A percentile compares a stretch with the other conserved stretches of the same genome.
Conservation (phyloP, 164 flowering plant species). For the Litsea cubeba region DNA sequence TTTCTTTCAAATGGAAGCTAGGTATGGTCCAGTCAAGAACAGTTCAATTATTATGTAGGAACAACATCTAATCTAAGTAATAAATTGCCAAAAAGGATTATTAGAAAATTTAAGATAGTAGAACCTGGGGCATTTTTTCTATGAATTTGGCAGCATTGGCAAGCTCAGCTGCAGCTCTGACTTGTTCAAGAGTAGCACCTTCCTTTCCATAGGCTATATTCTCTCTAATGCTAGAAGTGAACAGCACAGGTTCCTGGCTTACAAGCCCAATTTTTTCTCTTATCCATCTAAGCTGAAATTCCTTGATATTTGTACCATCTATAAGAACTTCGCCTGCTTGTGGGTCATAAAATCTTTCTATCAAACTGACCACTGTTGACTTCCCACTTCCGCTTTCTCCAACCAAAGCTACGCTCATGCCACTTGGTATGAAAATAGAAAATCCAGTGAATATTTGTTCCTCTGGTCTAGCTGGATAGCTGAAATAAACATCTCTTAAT, state of each 20-base stretch:
- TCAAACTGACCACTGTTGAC: slow-evolving; percentile 49
- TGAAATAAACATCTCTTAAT: slow-evolving; percentile 35
- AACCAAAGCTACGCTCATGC: slow-evolving; percentile 52
- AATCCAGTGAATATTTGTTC: slow-evolving; percentile 40
- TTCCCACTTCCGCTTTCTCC: slow-evolving; percentile 63
- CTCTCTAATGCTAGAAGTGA: slow-evolving; percentile 41
- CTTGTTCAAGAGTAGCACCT: slow-evolving; percentile 43
- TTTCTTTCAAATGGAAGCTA: too few relatives aligned
- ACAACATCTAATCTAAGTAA: too few relatives aligned
- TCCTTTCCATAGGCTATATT: slow-evolving; percentile 50
- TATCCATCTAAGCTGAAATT: slow-evolving; percentile 47
- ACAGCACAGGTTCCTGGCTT: slow-evolving; percentile 53
- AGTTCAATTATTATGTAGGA: too few relatives aligned
- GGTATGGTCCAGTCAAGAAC: too few relatives aligned
- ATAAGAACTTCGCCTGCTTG: slow-evolving; percentile 44
- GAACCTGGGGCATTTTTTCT: slow-evolving; percentile 41
- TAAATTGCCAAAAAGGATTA: too few relatives aligned
- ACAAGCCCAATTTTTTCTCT: slow-evolving; percentile 51
- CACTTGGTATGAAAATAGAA: slow-evolving; percentile 41
- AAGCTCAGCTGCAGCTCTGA: slow-evolving; percentile 37
- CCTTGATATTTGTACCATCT: slow-evolving; percentile 46
- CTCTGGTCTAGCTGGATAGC: slow-evolving; percentile 50
- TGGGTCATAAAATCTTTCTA: slow-evolving; percentile 62
- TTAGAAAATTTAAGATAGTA: background rate
- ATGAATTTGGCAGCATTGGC: slow-evolving; percentile 50